Percentiles rank a stretch among this genome's conserved stretches.
These are phyloP conservation scores for Arabis alpina DNA, from an alignment of 345 rosid species.

Conservation along the genomic window DNA sequence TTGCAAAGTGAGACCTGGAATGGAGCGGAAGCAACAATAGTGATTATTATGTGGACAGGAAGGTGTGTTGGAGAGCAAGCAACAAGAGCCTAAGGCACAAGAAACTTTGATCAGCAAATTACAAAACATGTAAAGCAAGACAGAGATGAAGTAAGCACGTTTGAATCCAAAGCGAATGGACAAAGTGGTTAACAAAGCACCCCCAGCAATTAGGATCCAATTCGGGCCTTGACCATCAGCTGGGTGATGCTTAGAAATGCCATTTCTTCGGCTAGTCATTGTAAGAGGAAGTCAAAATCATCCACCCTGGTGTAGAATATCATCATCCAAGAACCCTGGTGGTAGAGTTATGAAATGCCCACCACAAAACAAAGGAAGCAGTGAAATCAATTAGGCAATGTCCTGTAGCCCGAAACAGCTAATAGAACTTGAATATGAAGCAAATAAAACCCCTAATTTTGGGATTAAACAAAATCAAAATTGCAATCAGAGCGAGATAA, in stretches of 20 bases:
- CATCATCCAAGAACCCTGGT: too few relatives aligned
- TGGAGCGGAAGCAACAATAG: slow-evolving; percentile 39
- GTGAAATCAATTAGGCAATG: too few relatives aligned
- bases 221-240: slow-evolving; percentile 67
- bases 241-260: slow-evolving; percentile 62
- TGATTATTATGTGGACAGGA: slow-evolving; percentile 27
- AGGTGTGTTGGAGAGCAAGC: slow-evolving; percentile 34
- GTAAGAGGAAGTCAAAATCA: slow-evolving; percentile 47
- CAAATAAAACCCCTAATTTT: too few relatives aligned
- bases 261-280: slow-evolving; percentile 66
- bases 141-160: slow-evolving; percentile 39
- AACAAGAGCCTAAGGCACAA: slow-evolving; percentile 37
- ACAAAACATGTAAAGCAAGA: not conserved
- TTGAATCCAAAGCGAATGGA: slow-evolving; percentile 70
- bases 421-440: too few relatives aligned
- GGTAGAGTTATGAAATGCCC: too few relatives aligned
- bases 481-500: too few relatives aligned
- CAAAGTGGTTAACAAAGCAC: slow-evolving; percentile 91
- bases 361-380: too few relatives aligned
- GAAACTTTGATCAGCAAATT: slow-evolving; percentile 13
- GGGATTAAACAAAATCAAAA: too few relatives aligned
- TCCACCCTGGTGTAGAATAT: too few relatives aligned
- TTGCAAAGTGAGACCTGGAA: slow-evolving; percentile 36
- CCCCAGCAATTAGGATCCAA: slow-evolving; percentile 95
- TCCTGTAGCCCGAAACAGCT: too few relatives aligned